Percentiles rank a stretch among this genome's conserved stretches.
These are phyloP conservation scores for Xeromyces bisporus DNA, from an alignment of 495 filamentous ascomycete genomes.

Conservation along the genomic window DNA sequence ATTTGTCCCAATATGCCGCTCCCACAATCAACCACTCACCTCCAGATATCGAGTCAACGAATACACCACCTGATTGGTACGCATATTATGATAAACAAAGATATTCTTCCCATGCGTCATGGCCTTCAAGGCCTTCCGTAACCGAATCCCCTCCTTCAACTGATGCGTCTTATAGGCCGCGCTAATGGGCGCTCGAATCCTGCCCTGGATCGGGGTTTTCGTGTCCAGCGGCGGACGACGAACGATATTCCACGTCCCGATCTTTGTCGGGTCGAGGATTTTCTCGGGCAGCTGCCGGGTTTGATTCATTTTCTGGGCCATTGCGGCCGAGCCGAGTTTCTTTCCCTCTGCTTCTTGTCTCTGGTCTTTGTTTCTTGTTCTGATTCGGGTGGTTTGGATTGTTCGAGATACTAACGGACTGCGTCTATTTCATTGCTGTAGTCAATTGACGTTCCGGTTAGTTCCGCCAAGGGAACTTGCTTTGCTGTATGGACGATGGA, in stretches of 20 bases:
- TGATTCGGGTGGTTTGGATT: slow-evolving; percentile 3
- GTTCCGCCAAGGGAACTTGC: no score
- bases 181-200: slow-evolving; percentile 17
- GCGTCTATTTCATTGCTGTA: no score
- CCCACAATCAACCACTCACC: slow-evolving; percentile 29
- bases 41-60: slow-evolving; percentile 52
- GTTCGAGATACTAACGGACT: no score
- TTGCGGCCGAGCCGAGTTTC: slow-evolving; percentile 17
- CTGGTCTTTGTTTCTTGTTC: neutral
- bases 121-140: slow-evolving; percentile 31
- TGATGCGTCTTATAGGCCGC: slow-evolving; percentile 27
- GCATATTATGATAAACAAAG: slow-evolving; percentile 67
- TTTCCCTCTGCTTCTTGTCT: no score
- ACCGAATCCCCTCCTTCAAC: slow-evolving; percentile 21
- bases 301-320: slow-evolving; percentile 18
- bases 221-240: slow-evolving; percentile 25
- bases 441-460: no score
- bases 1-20: no score
- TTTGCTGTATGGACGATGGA: no score
- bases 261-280: slow-evolving; percentile 30
- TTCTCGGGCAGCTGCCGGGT: slow-evolving; percentile 19
- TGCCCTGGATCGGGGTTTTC: slow-evolving; percentile 23
- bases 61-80: slow-evolving; percentile 70
- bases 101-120: slow-evolving; percentile 49
- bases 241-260: slow-evolving; percentile 24